Base-by-base conservation (phyloP, 179 eudicot species). In the Gypsophila paniculata region DNA sequence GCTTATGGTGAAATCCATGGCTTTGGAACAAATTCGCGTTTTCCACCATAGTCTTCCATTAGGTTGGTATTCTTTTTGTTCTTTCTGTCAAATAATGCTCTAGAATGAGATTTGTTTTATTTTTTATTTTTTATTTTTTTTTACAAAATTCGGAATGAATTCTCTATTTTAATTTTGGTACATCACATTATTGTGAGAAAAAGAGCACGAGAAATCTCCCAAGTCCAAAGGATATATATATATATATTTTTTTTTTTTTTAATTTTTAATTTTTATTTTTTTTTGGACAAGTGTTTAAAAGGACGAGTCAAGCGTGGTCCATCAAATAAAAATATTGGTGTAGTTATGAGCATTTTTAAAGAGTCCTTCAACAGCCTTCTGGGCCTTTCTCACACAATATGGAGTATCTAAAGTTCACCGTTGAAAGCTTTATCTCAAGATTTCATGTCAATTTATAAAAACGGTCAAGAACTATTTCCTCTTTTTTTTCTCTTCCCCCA, bases 1-100 rank as follows among this genome's bases (percentile, higher is more conserved):
- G 86, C 86, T 95, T 52, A 85, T 95, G 78, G 98, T 95, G 69
- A 95, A 89, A 78, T 95, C 98, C 52, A 95, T 95, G 96, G 98
- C 99, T 57, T 83, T 95, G 89, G 99, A 95, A 87, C 99, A 95
- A 82, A 82, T 89, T 78, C 96, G 98, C 36, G 81, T 89, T 66
- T 85, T 85, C 81, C 84, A 87, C 75, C 95, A 92, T 70, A 89
- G 81, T 79, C 88, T 95, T 80, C 96, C 99, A 3, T 82, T 84
- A 65, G 99, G 99, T 95, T 86, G 75, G 77, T 76, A 29, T n/a
- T 65, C 34, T 29, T 29, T 29, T 29, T 49, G 10, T 39, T 39
- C 10, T 61, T 3, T 22, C 5, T 12, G 39, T 36, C 55, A 10
- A 68, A 21, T 42, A 61, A 51, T 54, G 15, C 23, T 2, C 49